phyloP scores from a whole-genome alignment of 352 stramenopile species.

The Phytophthora meadii region DNA sequence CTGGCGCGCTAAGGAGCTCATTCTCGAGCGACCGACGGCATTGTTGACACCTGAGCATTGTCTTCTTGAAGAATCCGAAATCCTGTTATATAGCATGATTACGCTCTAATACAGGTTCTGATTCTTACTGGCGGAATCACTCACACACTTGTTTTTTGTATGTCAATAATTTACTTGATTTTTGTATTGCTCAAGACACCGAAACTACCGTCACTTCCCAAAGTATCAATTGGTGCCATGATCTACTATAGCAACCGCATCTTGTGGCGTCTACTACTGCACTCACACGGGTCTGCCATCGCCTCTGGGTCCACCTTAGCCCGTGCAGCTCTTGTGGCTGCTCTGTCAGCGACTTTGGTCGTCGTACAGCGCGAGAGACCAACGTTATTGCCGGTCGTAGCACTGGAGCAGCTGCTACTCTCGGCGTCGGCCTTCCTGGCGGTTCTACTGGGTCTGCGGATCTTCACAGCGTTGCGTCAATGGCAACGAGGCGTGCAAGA shows the following conservation, averaged over 20 bases:
- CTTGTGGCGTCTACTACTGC: conserved; percentile 46
- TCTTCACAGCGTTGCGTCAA: conserved; percentile 50
- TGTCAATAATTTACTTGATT: conserved; percentile 9
- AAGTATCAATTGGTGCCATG: conserved; percentile 29
- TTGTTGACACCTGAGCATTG: conserved; percentile 44
- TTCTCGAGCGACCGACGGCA: conserved; percentile 46
- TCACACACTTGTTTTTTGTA: conserved; percentile 13
- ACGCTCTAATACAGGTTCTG: conserved; percentile 15
- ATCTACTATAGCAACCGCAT: conserved; percentile 60
- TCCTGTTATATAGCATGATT: conserved; percentile 23
- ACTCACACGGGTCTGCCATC: conserved; percentile 45
- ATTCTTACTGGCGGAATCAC: conserved; percentile 24
- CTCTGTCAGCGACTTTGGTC: conserved; percentile 32
- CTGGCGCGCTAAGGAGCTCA: conserved; percentile 43
- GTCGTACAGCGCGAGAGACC: conserved; percentile 31
- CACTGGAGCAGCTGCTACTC: conserved; percentile 45
- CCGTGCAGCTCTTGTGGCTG: conserved; percentile 31
- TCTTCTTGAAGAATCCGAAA: conserved; percentile 28
- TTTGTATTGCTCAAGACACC: conserved; percentile 8
- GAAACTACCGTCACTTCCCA: background rate
- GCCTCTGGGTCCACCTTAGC: conserved; percentile 30
- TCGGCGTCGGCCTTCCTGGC: conserved; percentile 45
- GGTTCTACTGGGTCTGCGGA: conserved; percentile 48
- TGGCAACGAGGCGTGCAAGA: conserved; percentile 56
- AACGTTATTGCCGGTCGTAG: conserved; percentile 26